Evolutionary conservation across 768 basidiomycete genomes (phyloP).

Genomic region (Royoungia palumana): DNA sequence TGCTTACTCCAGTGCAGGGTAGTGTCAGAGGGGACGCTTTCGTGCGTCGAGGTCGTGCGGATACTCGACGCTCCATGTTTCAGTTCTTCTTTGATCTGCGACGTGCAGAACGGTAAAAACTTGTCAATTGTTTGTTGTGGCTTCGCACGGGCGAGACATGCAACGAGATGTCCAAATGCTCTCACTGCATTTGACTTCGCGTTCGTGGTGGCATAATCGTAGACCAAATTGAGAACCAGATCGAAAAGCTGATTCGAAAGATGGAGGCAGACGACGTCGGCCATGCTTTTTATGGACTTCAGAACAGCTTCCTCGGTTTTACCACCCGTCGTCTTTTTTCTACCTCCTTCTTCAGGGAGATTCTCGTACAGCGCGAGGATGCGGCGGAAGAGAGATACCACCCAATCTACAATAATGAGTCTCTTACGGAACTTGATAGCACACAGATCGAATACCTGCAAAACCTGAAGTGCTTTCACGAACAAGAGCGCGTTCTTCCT

Average conservation of each 20-base stretch:
- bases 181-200: constrained; percentile 89
- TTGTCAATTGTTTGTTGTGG: constrained; percentile 73
- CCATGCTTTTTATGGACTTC: constrained; percentile 74
- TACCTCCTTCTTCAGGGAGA: constrained; percentile 91
- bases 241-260: constrained; percentile 65
- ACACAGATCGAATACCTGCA: constrained; percentile 48
- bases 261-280: constrained; percentile 80
- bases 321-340: constrained; percentile 80
- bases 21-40: constrained; percentile 77
- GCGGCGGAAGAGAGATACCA: constrained; percentile 70
- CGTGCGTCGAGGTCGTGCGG: constrained; percentile 72
- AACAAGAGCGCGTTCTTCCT: constrained; percentile 69
- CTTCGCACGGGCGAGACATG: constrained; percentile 75
- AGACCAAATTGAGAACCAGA: constrained; percentile 79
- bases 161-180: constrained; percentile 84
- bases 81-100: constrained; percentile 80
- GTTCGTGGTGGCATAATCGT: constrained; percentile 84
- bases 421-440: neutral
- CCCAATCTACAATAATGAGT: constrained; percentile 58
- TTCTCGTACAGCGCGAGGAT: constrained; percentile 86
- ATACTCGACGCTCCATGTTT: constrained; percentile 87
- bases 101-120: constrained; percentile 74
- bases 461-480: constrained; percentile 77
- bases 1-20: constrained; percentile 89
- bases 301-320: constrained; percentile 72